These are phyloP conservation scores for Climacium dendroides DNA, from an alignment of 225 moss, liverwort and hornwort species.

Conservation along the genomic window DNA sequence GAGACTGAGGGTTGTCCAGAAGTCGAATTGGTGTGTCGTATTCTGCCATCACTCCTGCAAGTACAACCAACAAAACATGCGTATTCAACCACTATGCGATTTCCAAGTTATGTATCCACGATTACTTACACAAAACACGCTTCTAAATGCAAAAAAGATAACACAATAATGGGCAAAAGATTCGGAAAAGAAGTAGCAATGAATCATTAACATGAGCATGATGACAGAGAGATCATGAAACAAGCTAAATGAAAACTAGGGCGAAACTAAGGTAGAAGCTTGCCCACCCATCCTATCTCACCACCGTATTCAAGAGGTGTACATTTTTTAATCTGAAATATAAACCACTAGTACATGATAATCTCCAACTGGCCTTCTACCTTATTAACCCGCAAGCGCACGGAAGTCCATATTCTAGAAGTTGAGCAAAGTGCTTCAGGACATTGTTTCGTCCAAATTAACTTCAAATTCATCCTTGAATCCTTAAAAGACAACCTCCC, in stretches of 20 bases:
- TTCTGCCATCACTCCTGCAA: constrained; percentile 20
- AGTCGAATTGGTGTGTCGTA: constrained; percentile 13
- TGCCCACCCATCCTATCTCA: neutral
- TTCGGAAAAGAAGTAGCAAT: neutral
- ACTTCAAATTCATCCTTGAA: too few relatives aligned
- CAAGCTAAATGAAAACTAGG: neutral
- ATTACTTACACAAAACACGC: neutral
- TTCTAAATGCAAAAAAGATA: neutral
- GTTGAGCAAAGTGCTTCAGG: too few relatives aligned
- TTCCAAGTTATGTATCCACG: too few relatives aligned
- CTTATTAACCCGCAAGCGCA: too few relatives aligned
- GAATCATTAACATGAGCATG: neutral
- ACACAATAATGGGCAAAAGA: neutral
- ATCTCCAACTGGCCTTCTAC: too few relatives aligned
- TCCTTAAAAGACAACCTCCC: neutral
- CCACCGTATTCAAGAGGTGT: too few relatives aligned
- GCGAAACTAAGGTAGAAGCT: too few relatives aligned
- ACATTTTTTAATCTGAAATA: too few relatives aligned
- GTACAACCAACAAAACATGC: neutral
- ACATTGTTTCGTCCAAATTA: too few relatives aligned
- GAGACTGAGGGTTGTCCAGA: constrained; percentile 3
- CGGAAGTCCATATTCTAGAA: too few relatives aligned
- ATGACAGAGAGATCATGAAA: neutral
- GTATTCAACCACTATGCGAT: neutral
- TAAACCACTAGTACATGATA: too few relatives aligned